phyloP scores from a whole-genome alignment of 805 yeast species.

The Pichia heedii region DNA sequence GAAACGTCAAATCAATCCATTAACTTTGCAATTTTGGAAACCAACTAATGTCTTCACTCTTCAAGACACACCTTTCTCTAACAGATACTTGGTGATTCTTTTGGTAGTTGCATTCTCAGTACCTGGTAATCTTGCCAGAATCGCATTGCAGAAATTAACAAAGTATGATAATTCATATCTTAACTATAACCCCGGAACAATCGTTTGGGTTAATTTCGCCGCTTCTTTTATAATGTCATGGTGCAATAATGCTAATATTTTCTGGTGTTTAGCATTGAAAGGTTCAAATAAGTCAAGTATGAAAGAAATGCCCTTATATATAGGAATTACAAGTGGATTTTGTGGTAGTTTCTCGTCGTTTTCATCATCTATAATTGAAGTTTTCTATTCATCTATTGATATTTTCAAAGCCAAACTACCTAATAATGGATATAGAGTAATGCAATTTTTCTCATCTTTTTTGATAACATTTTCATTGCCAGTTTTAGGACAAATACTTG shows the following conservation, averaged over 20 bases:
- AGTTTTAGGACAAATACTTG: conserved; percentile 47
- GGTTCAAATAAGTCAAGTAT: conserved; percentile 19
- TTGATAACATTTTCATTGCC: conserved; percentile 56
- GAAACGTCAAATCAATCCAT: conserved; percentile 13
- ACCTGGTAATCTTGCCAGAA: conserved; percentile 12
- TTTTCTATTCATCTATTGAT: conserved; percentile 42
- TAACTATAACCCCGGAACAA: conserved; percentile 19
- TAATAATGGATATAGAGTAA: conserved; percentile 68
- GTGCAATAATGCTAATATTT: conserved; percentile 9
- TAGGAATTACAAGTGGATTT: conserved; percentile 66
- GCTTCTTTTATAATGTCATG: conserved; percentile 67
- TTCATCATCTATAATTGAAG: conserved; percentile 52
- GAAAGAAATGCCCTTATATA: conserved; percentile 39
- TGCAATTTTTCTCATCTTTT: conserved; percentile 61
- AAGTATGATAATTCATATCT: conserved; percentile 12
- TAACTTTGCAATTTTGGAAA: conserved; percentile 12
- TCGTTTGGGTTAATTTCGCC: conserved; percentile 70
- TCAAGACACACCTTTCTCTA: conserved; percentile 15
- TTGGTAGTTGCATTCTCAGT: conserved; percentile 10
- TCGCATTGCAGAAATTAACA: conserved; percentile 12
- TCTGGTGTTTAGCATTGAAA: conserved; percentile 11
- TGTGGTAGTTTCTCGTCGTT: conserved; percentile 82
- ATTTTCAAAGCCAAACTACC: conserved; percentile 31
- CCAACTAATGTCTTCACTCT: conserved; percentile 11
- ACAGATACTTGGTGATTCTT: conserved; percentile 7